Evolutionary conservation across 2,329 filamentous ascomycete species (phyloP).

Genomic region (Hypoxylon sp.): DNA sequence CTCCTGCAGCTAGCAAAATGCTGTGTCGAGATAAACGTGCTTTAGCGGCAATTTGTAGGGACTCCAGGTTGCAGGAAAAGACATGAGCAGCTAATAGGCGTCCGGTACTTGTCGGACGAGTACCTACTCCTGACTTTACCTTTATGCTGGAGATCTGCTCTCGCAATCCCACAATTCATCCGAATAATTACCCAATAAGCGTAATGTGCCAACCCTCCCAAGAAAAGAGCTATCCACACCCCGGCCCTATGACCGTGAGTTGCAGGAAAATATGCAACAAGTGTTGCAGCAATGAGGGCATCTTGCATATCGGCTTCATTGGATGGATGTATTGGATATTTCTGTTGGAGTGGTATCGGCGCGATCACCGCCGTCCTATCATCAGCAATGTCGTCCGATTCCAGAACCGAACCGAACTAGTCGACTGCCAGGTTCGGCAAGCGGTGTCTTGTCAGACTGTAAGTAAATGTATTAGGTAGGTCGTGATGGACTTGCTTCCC

Average conservation of each 20-base stretch:
- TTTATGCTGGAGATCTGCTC: constrained; percentile 40
- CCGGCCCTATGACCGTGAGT: constrained; percentile 48
- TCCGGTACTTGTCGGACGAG: constrained; percentile 45
- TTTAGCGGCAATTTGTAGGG: constrained; percentile 46
- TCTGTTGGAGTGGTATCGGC: constrained; percentile 44
- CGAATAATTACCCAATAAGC: constrained; percentile 47
- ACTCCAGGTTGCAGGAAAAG: constrained; percentile 31
- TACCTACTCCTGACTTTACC: constrained; percentile 30
- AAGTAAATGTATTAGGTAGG: constrained; percentile 25
- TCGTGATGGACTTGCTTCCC: constrained; percentile 27
- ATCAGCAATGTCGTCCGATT: constrained; percentile 43
- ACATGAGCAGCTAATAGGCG: constrained; percentile 36
- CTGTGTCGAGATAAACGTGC: constrained; percentile 51
- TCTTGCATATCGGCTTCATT: constrained; percentile 49
- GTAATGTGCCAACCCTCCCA: constrained; percentile 34
- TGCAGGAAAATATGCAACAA: constrained; percentile 45
- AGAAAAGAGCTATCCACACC: constrained; percentile 42
- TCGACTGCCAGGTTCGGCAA: constrained; percentile 44
- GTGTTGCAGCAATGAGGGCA: constrained; percentile 47
- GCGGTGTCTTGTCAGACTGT: constrained; percentile 37
- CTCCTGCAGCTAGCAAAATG: constrained; percentile 38
- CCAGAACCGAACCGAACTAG: constrained; percentile 46
- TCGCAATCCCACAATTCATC: constrained; percentile 48
- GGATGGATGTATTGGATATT: constrained; percentile 46
- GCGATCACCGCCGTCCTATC: constrained; percentile 45